A percentile compares a stretch with the other conserved stretches of the same genome.
Evolutionary conservation across 1,284 basidiomycete species (phyloP).

Genomic region (Puccinia hordei): DNA sequence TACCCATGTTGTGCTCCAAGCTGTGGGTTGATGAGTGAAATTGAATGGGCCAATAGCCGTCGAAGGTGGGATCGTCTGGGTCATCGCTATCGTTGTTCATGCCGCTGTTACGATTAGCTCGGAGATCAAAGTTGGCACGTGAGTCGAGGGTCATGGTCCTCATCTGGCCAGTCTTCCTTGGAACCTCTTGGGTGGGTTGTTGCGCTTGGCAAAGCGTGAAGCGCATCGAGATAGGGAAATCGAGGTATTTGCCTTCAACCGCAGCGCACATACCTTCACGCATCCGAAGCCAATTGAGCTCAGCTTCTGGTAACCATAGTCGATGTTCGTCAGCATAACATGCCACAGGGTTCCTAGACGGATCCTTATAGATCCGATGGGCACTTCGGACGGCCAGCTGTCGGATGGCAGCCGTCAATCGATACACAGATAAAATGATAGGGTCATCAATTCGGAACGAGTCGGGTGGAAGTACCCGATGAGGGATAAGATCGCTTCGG

Average conservation of each 20-base stretch:
- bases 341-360: not conserved
- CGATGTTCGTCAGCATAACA: slow-evolving; percentile 4
- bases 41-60: not conserved
- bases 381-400: not conserved
- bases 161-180: not conserved
- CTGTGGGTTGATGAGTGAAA: not conserved
- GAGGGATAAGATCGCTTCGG: slow-evolving; percentile 8
- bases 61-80: not conserved
- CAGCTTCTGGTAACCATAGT: slow-evolving; percentile 15
- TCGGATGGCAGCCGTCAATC: not conserved
- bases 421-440: not conserved
- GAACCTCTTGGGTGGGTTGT: not conserved
- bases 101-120: not conserved
- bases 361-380: not conserved
- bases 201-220: not conserved
- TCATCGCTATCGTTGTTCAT: not conserved
- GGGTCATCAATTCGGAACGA: not conserved
- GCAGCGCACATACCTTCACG: not conserved
- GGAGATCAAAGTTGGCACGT: not conserved
- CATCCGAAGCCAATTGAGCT: slow-evolving; percentile 22
- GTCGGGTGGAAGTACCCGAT: not conserved
- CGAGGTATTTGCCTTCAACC: not conserved
- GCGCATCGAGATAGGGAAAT: slow-evolving; percentile 19
- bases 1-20: not conserved
- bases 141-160: slow-evolving; percentile 1